These are phyloP conservation scores for Beverwykella pulmonaria DNA, from an alignment of 495 filamentous ascomycete genomes.

Conservation along the genomic window DNA sequence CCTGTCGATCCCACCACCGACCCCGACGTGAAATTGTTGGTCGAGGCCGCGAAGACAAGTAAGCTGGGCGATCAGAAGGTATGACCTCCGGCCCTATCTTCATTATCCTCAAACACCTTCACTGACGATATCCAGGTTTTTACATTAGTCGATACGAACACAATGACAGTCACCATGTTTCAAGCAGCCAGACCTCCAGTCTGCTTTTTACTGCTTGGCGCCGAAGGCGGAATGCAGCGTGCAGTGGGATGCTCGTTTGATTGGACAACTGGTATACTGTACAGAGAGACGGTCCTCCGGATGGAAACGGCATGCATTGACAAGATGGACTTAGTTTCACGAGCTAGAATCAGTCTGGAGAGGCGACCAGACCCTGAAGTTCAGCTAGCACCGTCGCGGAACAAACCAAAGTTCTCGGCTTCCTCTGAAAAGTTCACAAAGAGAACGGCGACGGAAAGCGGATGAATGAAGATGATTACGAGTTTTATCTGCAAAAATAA, in stretches of 20 bases:
- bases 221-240: conserved; percentile 50
- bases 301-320: conserved; percentile 32
- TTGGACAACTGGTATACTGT: conserved; percentile 30
- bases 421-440: background rate
- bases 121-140: conserved; percentile 8
- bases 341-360: background rate
- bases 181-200: conserved; percentile 45
- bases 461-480: too few relatives aligned
- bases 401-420: background rate
- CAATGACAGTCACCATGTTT: conserved; percentile 47
- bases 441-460: background rate
- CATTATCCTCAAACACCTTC: too few relatives aligned
- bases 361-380: background rate
- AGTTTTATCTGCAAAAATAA: too few relatives aligned
- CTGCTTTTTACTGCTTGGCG: conserved; percentile 44
- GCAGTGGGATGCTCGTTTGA: conserved; percentile 44
- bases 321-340: conserved; percentile 14
- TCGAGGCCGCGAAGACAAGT: conserved; percentile 2
- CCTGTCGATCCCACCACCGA: conserved; percentile 21
- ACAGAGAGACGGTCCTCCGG: conserved; percentile 41
- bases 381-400: background rate
- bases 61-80: conserved; percentile 14
- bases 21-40: conserved; percentile 9
- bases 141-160: conserved; percentile 35
- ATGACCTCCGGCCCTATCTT: background rate